These are phyloP conservation scores for Cyclaneusma minus DNA, from an alignment of 2,329 filamentous ascomycete genomes.

Conservation along the genomic window DNA sequence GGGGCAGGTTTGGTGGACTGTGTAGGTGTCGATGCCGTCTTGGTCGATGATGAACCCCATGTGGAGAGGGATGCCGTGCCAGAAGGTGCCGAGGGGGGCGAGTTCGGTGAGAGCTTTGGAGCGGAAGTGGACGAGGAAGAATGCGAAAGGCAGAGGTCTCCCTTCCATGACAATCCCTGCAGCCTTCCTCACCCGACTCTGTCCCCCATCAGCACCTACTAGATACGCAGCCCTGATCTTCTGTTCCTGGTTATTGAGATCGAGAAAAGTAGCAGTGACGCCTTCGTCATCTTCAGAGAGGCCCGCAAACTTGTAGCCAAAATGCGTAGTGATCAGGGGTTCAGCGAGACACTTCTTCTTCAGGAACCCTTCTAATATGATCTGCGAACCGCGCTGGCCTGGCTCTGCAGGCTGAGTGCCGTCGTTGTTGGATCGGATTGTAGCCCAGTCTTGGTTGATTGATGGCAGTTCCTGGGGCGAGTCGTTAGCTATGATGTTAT, in stretches of 20 bases:
- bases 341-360: conserved; percentile 11
- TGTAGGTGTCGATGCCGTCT: conserved; percentile 15
- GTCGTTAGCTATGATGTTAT: too few species aligned
- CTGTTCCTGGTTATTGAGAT: conserved; percentile 9
- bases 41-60: conserved; percentile 15
- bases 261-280: conserved; percentile 8
- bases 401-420: conserved; percentile 18
- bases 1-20: conserved; percentile 14
- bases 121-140: conserved; percentile 11
- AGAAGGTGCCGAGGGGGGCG: conserved; percentile 7
- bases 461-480: conserved; percentile 8
- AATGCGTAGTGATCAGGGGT: conserved; percentile 13
- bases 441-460: conserved; percentile 7
- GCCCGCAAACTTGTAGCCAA: conserved; percentile 13
- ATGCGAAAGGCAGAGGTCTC: conserved; percentile 8
- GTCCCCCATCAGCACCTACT: conserved; percentile 33
- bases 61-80: conserved; percentile 8
- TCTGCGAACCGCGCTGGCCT: conserved; percentile 18
- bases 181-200: conserved; percentile 18
- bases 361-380: conserved; percentile 21
- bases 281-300: conserved; percentile 2
- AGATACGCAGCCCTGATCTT: conserved; percentile 20
- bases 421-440: conserved; percentile 17
- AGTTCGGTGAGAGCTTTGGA: conserved; percentile 6
- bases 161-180: conserved; percentile 12